phyloP scores from a whole-genome alignment of 176 grass and related monocot genomes.

The Eleusine indica region DNA sequence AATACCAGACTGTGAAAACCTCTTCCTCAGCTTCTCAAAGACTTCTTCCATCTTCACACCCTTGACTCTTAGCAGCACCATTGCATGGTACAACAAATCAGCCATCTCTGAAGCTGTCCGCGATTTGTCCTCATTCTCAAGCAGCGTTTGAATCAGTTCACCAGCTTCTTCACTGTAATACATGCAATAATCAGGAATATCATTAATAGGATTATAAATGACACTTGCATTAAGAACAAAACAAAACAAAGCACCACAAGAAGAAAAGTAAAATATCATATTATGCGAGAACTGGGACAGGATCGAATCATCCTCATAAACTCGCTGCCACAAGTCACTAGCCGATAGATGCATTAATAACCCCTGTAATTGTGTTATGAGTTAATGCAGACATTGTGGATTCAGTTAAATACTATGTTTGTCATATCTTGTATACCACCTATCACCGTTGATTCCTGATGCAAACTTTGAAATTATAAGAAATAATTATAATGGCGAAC shows the following conservation, averaged over 20 bases:
- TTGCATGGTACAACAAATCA: slow-evolving; percentile 84
- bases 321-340: background rate
- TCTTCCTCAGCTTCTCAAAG: slow-evolving; percentile 61
- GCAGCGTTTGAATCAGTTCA: slow-evolving; percentile 52
- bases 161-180: slow-evolving; percentile 74
- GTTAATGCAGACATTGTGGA: background rate
- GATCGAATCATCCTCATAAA: background rate
- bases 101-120: slow-evolving; percentile 61
- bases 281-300: background rate
- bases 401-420: background rate
- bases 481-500: background rate
- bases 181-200: slow-evolving; percentile 9
- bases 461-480: background rate
- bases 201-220: too few relatives aligned
- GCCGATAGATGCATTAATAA: background rate
- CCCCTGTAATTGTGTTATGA: background rate
- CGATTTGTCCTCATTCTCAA: slow-evolving; percentile 63
- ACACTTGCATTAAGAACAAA: background rate
- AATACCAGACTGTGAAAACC: slow-evolving; percentile 69
- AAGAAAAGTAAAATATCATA: background rate
- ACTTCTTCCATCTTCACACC: slow-evolving; percentile 74
- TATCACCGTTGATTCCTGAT: background rate
- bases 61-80: slow-evolving; percentile 75
- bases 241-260: background rate
- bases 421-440: background rate